A percentile compares a stretch with the other conserved stretches of the same genome.
Conservation (phyloP, 1,284 basidiomycete species). For the Fomitiporia mediterranea region DNA sequence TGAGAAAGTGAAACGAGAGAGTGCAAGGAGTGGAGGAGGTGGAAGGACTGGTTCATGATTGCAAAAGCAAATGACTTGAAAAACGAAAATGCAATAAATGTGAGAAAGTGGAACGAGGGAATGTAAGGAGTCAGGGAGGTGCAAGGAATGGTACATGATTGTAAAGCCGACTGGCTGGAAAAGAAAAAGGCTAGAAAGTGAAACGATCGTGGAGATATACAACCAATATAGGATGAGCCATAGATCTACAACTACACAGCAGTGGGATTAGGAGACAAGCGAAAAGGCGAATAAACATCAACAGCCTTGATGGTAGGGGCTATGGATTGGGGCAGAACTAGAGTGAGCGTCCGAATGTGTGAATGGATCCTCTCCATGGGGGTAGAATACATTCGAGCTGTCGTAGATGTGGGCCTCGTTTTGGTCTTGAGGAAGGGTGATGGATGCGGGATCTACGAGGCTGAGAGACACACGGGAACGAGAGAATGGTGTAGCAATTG, state of each 20-base stretch:
- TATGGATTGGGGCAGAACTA: conserved; percentile 35
- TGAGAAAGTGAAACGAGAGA: too few relatives aligned
- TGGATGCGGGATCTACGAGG: conserved; percentile 44
- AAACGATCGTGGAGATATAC: conserved; percentile 29
- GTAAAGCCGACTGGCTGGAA: too few relatives aligned
- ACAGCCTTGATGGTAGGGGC: conserved; percentile 52
- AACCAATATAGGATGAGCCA: conserved; percentile 7
- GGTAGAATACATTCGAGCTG: conserved; percentile 54
- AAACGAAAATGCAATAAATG: too few relatives aligned
- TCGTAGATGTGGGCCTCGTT: conserved; percentile 54
- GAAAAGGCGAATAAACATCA: conserved; percentile 35
- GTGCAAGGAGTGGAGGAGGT: too few relatives aligned
- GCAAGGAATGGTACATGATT: too few relatives aligned
- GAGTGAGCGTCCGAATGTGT: conserved; percentile 46
- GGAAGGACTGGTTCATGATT: too few relatives aligned
- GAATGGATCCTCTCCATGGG: conserved; percentile 61
- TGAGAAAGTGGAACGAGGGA: too few relatives aligned
- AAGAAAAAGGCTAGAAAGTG: too few relatives aligned
- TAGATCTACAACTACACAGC: conserved; percentile 14
- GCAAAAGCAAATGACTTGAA: too few relatives aligned
- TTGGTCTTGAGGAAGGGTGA: conserved; percentile 47
- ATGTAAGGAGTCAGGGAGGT: too few relatives aligned
- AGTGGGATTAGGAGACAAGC: background rate
- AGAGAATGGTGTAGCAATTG: conserved; percentile 48
- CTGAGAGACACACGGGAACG: conserved; percentile 41